These are phyloP conservation scores for Agrostemma githago DNA, from an alignment of 148 eudicot genomes.

Conservation along the genomic window DNA sequence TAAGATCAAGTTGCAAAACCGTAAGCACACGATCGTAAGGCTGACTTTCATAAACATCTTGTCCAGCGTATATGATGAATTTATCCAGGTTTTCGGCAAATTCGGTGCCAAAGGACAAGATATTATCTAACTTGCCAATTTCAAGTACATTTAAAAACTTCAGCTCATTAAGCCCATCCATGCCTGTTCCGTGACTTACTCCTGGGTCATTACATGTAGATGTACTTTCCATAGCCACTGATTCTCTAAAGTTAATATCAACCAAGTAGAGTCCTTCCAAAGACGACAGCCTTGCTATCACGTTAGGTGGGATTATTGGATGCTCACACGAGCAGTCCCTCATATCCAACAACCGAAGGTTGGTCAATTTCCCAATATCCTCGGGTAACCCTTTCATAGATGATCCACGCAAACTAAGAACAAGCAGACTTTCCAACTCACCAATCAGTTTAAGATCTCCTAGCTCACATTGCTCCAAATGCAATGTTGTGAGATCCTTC, in stretches of 20 bases:
- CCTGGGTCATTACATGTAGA: too few relatives aligned
- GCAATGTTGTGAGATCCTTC: background rate
- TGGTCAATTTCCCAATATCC: background rate
- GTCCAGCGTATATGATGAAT: background rate
- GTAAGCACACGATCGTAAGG: too few relatives aligned
- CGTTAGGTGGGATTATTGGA: background rate
- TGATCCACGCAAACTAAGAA: background rate
- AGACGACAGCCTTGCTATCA: background rate
- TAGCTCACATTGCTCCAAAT: background rate
- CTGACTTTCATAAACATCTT: too few relatives aligned
- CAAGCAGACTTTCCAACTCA: background rate
- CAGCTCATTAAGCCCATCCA: background rate
- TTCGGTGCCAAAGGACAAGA: background rate
- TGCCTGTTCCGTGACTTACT: background rate
- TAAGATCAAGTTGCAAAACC: background rate
- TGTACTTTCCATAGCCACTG: background rate
- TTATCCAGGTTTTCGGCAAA: background rate
- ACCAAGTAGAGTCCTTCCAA: constrained; percentile 13
- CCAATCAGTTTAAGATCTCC: constrained; percentile 6
- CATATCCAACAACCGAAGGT: constrained; percentile 11
- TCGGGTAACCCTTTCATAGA: background rate
- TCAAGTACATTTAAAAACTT: constrained; percentile 1
- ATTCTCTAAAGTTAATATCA: background rate
- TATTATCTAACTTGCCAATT: background rate
- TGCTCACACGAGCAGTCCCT: background rate